Conservation (phyloP, 202 grass and related monocot genomes). For the Dendrocalamus latiflorus region DNA sequence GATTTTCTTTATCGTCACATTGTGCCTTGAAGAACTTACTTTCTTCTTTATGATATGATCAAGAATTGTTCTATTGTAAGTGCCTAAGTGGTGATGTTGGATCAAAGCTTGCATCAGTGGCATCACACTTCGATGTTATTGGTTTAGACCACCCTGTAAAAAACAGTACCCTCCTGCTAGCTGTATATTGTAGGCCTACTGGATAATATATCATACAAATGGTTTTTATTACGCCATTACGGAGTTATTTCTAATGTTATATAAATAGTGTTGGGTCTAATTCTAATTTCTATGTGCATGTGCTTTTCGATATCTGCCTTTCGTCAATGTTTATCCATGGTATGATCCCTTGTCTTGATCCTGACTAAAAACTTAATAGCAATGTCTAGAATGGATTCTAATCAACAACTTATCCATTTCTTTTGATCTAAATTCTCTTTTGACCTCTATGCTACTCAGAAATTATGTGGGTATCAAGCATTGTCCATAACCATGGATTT, state of each 20-base stretch:
- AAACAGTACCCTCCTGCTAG: background rate
- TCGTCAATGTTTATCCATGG: background rate
- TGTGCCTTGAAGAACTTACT: background rate
- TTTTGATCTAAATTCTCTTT: conserved; percentile 14
- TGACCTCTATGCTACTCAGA: conserved; percentile 45
- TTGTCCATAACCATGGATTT: conserved; percentile 83
- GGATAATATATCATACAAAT: background rate
- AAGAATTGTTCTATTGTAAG: background rate
- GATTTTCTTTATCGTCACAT: no score
- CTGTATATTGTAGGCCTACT: background rate
- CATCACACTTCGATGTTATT: background rate
- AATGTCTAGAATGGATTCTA: background rate
- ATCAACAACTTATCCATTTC: conserved; percentile 5
- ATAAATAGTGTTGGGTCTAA: background rate
- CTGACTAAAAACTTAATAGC: background rate
- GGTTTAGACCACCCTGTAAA: no score
- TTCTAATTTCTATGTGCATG: background rate
- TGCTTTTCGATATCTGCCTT: background rate
- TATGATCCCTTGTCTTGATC: background rate
- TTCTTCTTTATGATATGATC: background rate
- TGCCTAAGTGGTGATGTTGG: background rate
- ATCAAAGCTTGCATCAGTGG: background rate
- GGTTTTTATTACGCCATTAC: background rate
- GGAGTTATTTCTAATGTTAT: background rate
- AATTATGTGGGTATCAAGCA: conserved; percentile 81